Base-by-base conservation (phyloP, 148 eudicot species). In the Nepenthes mirabilis region DNA sequence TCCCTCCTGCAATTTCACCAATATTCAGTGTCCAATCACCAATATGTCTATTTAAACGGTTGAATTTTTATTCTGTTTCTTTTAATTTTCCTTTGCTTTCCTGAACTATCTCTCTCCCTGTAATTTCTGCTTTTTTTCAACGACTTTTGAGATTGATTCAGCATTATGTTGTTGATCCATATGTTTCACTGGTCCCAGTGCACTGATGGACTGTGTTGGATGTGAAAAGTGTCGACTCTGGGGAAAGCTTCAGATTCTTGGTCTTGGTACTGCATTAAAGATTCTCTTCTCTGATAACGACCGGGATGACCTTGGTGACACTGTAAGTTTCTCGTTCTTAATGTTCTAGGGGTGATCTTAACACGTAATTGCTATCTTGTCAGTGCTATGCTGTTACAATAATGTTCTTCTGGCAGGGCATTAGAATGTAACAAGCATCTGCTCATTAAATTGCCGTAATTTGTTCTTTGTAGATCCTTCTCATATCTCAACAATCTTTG, bases 201-300 rank as follows among this genome's bases (percentile, higher is more conserved):
- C 96, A 10, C 61, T 93, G 57, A 93, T 93, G 96, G 98, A 93
- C 60, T 93, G 98, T 71, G 91, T 93, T 36, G 96, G 95, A 56
- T 93, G 98, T 67, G 96, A 93, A 67, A 93, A 88, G 75, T 91
- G 98, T 56, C 87, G 96, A 23, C 84, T 93, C 8, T 93, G 98
- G 98, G 98, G 98, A 57, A 93, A 93, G 76, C 85, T 93, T 55
- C 98, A 93, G 70, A 88, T 93, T 63, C 96, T 83, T 69, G 98
- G 98, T 69, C 88, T 93, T 36, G 98, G 98, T 34, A 93, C 98
- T 37, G 96, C 98, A 34, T 72, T 93, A 52, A 86, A 93, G 80
- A 93, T 82, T 63, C 84, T 93, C 34, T 86, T 93, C 71, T 83
- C 96, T 52, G 82, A 80, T 23, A 74, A 88, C 33, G 71, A 70